These are phyloP conservation scores for Galerina sulciceps DNA, from an alignment of 768 basidiomycete species.

Conservation along the genomic window DNA sequence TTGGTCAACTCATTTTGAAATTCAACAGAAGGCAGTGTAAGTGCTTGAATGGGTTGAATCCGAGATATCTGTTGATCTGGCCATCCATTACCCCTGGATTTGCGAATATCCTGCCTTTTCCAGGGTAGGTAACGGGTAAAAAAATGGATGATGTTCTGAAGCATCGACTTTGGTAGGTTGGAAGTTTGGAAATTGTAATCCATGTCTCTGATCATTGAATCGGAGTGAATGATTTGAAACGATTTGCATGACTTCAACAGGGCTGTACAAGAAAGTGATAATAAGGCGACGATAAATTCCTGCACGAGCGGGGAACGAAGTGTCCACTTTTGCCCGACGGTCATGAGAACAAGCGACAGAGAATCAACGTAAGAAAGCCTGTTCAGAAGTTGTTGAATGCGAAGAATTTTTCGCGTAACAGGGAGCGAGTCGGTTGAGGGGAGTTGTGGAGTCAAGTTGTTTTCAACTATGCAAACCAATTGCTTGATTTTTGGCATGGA, in stretches of 20 bases:
- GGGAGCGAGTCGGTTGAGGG: no score
- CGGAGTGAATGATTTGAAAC: not conserved
- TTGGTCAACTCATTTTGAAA: not conserved
- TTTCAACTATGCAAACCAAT: slow-evolving; percentile 13
- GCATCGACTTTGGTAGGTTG: not conserved
- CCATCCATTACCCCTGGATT: not conserved
- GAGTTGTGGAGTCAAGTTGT: no score
- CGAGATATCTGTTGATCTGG: not conserved
- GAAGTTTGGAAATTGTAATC: not conserved
- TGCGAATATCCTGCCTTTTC: not conserved
- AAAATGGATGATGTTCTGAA: not conserved
- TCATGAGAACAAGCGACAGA: slow-evolving; percentile 2
- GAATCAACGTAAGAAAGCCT: slow-evolving; percentile 13
- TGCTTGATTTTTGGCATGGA: slow-evolving; percentile 8
- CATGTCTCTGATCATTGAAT: not conserved
- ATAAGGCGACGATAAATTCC: not conserved
- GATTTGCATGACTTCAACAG: not conserved
- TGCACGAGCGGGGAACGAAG: not conserved
- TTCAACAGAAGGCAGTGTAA: not conserved
- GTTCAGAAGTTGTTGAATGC: slow-evolving; percentile 10
- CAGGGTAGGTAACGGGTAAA: not conserved
- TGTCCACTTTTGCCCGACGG: not conserved
- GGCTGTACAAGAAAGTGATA: not conserved
- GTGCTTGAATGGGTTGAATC: not conserved
- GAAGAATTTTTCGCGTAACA: slow-evolving; percentile 7